These are phyloP conservation scores for Septoria linicola DNA, from an alignment of 2,329 filamentous ascomycete species.

Conservation along the genomic window DNA sequence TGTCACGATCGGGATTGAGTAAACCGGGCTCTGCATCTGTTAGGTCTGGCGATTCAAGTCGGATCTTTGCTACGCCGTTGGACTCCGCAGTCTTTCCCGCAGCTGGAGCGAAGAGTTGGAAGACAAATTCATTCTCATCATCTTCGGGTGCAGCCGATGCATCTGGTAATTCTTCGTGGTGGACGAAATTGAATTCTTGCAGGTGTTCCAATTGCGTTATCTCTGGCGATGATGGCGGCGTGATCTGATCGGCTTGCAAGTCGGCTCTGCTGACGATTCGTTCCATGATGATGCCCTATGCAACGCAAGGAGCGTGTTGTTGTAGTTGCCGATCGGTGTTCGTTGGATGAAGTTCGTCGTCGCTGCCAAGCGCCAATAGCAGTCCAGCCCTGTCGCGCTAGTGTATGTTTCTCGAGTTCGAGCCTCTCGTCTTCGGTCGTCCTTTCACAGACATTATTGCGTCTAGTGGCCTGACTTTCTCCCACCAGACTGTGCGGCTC, in stretches of 20 bases:
- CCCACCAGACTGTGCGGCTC: no score
- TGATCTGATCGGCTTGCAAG: constrained; percentile 17
- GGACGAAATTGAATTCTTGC: constrained; percentile 24
- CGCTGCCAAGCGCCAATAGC: no score
- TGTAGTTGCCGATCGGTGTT: no score
- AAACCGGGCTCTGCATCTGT: constrained; percentile 22
- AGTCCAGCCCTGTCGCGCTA: no score
- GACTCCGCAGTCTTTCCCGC: not conserved
- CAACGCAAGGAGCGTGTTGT: no score
- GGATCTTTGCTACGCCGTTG: constrained; percentile 23
- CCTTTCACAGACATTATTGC: no score
- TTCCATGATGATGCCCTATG: constrained; percentile 17
- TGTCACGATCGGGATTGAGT: constrained; percentile 14
- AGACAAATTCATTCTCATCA: constrained; percentile 22
- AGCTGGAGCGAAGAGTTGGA: constrained; percentile 25
- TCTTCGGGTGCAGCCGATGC: not conserved
- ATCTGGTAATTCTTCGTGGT: constrained; percentile 6
- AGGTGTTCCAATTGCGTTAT: constrained; percentile 7
- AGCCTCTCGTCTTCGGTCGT: no score
- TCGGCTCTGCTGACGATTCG: constrained; percentile 25
- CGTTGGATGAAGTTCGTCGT: no score
- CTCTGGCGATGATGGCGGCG: constrained; percentile 18
- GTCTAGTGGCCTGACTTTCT: no score
- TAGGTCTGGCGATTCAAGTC: constrained; percentile 26
- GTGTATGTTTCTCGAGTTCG: no score